Percentiles rank a stretch among this genome's conserved stretches.
phyloP scores from a whole-genome alignment of 257 asterid genomes.

The Cinchona pubescens region DNA sequence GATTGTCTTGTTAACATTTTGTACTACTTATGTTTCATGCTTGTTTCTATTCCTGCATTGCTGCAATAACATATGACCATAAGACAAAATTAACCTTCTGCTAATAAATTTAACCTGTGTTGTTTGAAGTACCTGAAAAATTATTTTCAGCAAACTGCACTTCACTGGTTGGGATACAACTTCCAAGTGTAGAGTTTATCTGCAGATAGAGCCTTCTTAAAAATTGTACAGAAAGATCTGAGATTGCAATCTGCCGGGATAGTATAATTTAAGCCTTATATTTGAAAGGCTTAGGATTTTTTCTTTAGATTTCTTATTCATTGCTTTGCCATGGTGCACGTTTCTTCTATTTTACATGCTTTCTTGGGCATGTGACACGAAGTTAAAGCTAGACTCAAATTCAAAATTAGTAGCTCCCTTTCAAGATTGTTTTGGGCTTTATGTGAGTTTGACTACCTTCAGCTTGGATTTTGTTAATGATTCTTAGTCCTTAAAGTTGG shows the following conservation, averaged over 20 bases:
- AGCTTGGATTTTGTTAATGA: background rate
- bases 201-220: background rate
- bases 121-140: too few relatives aligned
- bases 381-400: background rate
- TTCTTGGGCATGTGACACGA: background rate
- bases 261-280: too few relatives aligned
- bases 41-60: background rate
- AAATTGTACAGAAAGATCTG: background rate
- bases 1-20: background rate
- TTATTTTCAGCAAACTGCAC: background rate
- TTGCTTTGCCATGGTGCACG: background rate
- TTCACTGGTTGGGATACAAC: background rate
- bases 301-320: too few relatives aligned
- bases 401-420: background rate
- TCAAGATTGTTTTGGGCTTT: background rate
- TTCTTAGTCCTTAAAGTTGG: background rate
- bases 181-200: constrained; percentile 2
- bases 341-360: too few relatives aligned
- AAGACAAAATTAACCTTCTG: too few relatives aligned
- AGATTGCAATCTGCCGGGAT: too few relatives aligned
- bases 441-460: background rate
- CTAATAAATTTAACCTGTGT: too few relatives aligned
- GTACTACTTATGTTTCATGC: background rate
- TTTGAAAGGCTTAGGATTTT: background rate
- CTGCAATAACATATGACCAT: too few relatives aligned